phyloP scores from a whole-genome alignment of 176 grass and related monocot species.

The Hordeum marinum region DNA sequence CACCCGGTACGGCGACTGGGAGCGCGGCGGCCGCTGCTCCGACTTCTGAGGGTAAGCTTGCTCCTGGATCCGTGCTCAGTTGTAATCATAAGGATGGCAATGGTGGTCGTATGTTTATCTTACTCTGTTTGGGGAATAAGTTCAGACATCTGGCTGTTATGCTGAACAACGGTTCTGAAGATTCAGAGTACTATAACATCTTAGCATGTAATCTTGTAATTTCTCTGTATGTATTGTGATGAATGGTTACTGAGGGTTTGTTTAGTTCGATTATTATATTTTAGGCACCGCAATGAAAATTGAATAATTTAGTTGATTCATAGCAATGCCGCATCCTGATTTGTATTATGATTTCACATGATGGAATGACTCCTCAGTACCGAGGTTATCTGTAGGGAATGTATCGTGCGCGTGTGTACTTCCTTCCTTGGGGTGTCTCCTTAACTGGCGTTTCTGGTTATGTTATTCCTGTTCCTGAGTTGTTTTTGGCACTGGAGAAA shows the following conservation, averaged over 20 bases:
- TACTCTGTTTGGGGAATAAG: not conserved
- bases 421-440: not conserved
- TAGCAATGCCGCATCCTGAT: not conserved
- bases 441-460: not conserved
- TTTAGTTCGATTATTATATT: not conserved
- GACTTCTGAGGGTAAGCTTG: constrained; percentile 54
- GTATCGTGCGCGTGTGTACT: not conserved
- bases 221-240: not conserved
- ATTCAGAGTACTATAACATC: not conserved
- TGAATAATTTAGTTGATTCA: not conserved
- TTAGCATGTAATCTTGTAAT: not conserved
- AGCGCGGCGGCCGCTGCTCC: constrained; percentile 74
- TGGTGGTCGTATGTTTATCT: not conserved
- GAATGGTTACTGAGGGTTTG: not conserved
- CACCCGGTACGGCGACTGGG: constrained; percentile 88
- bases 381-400: not conserved
- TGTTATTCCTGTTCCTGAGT: not conserved
- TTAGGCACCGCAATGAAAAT: not conserved
- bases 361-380: not conserved
- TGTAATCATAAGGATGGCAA: not conserved
- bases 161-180: not conserved
- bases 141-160: not conserved
- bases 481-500: not conserved
- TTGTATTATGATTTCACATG: not conserved
- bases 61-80: not conserved